Conservation (phyloP, 108 stramenopile genomes). For the Nitzschia inconspicua region DNA sequence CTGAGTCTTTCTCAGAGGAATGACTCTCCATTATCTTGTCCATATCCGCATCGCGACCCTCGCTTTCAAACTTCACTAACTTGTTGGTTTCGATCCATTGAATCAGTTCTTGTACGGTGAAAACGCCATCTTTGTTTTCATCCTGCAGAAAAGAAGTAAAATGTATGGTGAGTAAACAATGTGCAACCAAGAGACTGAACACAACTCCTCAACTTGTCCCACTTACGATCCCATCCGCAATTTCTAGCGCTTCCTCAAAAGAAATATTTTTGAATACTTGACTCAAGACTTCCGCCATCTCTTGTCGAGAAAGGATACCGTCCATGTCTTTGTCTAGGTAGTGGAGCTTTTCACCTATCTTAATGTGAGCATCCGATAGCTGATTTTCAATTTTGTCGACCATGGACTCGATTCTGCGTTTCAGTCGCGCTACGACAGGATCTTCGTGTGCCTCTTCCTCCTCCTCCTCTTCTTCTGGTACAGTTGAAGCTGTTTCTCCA, state of each 20-base stretch:
- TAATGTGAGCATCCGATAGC: conserved; percentile 80
- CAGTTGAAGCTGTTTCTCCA: not conserved
- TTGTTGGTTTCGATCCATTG: conserved; percentile 81
- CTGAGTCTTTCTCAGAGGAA: conserved; percentile 14
- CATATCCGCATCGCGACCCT: conserved; percentile 81
- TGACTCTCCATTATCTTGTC: conserved; percentile 69
- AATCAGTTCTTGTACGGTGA: conserved; percentile 74
- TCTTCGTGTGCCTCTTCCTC: conserved; percentile 45
- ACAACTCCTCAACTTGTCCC: conserved; percentile 3
- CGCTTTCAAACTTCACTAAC: conserved; percentile 77
- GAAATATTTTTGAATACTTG: conserved; percentile 75
- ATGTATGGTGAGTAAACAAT: conserved; percentile 4
- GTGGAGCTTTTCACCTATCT: conserved; percentile 95
- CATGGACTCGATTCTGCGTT: conserved; percentile 84
- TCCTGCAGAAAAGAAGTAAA: conserved; percentile 35
- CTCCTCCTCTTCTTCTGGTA: not conserved
- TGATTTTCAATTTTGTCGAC: conserved; percentile 90
- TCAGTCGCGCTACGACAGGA: conserved; percentile 58
- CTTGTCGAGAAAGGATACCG: conserved; percentile 82
- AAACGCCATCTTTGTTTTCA: conserved; percentile 67
- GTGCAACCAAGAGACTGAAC: not conserved
- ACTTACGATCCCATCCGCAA: conserved; percentile 73
- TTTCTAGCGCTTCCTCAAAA: conserved; percentile 77
- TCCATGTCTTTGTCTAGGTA: conserved; percentile 95
- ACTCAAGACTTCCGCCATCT: conserved; percentile 77